phyloP scores from a whole-genome alignment of 2,329 filamentous ascomycete genomes.

The Trichophyton mentagrophytes region DNA sequence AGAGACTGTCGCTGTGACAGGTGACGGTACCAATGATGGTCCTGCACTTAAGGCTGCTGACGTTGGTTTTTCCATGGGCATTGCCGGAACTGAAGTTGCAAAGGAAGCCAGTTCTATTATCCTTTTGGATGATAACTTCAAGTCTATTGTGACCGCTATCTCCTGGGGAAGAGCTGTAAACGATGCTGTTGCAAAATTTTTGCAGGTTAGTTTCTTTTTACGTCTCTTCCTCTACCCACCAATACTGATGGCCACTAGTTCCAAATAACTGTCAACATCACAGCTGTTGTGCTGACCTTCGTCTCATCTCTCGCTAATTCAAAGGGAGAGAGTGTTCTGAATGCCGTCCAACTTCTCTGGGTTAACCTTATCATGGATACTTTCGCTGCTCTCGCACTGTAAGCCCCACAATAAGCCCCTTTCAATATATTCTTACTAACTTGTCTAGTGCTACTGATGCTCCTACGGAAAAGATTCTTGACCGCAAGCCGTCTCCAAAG shows the following conservation, averaged over 20 bases:
- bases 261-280: constrained; percentile 72
- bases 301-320: constrained; percentile 65
- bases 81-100: constrained; percentile 53
- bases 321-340: constrained; percentile 62
- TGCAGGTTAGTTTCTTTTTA: constrained; percentile 32
- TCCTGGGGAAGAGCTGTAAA: constrained; percentile 59
- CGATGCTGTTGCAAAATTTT: constrained; percentile 54
- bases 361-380: constrained; percentile 98
- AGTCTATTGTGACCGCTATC: constrained; percentile 51
- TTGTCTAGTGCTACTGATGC: constrained; percentile 58
- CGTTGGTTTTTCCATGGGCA: constrained; percentile 56
- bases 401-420: constrained; percentile 8
- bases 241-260: constrained; percentile 21
- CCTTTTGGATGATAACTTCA: constrained; percentile 54
- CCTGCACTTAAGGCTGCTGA: constrained; percentile 54
- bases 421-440: not conserved
- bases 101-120: constrained; percentile 59
- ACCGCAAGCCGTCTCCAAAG: constrained; percentile 67
- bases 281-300: constrained; percentile 76
- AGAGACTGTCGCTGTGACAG: constrained; percentile 51
- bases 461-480: constrained; percentile 65
- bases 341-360: constrained; percentile 85
- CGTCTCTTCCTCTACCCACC: not conserved
- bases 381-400: constrained; percentile 70
- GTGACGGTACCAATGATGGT: constrained; percentile 55